Conservation (phyloP, 176 grass and related monocot genomes). For the Poa annua region DNA sequence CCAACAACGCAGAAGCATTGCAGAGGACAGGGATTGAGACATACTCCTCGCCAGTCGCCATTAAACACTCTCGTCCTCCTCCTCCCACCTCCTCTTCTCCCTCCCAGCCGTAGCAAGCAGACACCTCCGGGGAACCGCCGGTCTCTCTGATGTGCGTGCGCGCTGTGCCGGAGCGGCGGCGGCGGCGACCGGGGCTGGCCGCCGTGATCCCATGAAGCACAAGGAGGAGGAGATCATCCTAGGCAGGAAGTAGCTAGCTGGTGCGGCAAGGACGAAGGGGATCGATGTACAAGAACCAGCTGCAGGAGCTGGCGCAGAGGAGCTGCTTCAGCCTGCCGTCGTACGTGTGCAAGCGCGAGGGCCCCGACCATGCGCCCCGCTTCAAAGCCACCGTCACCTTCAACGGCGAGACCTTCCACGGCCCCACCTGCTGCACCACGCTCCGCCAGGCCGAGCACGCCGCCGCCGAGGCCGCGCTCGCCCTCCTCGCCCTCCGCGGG, state of each 20-base stretch:
- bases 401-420: conserved; percentile 85
- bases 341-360: conserved; percentile 74
- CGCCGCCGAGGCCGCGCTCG: conserved; percentile 81
- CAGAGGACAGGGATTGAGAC: not conserved
- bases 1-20: conserved; percentile 10
- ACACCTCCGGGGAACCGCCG: not conserved
- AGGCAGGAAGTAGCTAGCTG: not conserved
- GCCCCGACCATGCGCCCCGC: conserved; percentile 87
- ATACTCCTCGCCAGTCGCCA: conserved; percentile 32
- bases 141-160: too few relatives aligned
- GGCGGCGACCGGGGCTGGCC: not conserved
- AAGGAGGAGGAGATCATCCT: not conserved
- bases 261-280: not conserved
- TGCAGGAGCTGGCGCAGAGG: conserved; percentile 95
- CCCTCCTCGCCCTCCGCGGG: conserved; percentile 63
- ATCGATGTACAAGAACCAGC: conserved; percentile 91
- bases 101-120: not conserved
- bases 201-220: conserved; percentile 34
- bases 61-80: conserved; percentile 44
- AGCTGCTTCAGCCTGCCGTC: conserved; percentile 94
- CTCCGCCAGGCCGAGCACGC: conserved; percentile 92
- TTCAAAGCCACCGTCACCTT: conserved; percentile 88
- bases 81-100: not conserved
- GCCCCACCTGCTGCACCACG: conserved; percentile 72
- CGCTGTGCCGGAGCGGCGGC: not conserved